phyloP scores from a whole-genome alignment of 495 filamentous ascomycete species.

The Ramalina intermedia region DNA sequence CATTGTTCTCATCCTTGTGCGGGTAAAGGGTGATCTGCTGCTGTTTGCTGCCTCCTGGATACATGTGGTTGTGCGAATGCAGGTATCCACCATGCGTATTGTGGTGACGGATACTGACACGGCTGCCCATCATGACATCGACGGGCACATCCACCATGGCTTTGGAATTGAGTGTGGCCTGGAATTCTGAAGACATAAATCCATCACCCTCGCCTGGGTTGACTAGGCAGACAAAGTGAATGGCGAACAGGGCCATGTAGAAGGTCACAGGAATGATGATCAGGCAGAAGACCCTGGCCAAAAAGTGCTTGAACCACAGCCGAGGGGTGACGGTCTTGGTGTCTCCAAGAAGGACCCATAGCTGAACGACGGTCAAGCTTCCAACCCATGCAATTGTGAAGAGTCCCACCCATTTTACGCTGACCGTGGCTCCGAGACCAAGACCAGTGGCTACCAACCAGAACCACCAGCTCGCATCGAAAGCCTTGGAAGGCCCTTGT shows the following conservation, averaged over 20 bases:
- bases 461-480: constrained; percentile 89
- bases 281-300: constrained; percentile 80
- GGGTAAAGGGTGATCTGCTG: constrained; percentile 97
- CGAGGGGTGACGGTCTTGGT: constrained; percentile 70
- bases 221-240: constrained; percentile 82
- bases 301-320: constrained; percentile 87
- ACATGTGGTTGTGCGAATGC: constrained; percentile 95
- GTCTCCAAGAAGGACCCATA: constrained; percentile 91
- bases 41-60: constrained; percentile 91
- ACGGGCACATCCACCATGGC: constrained; percentile 88
- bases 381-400: constrained; percentile 99
- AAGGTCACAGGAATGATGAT: constrained; percentile 81
- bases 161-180: constrained; percentile 92
- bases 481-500: constrained; percentile 73
- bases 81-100: constrained; percentile 97
- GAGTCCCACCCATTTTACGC: constrained; percentile 96
- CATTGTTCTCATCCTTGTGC: constrained; percentile 97
- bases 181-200: constrained; percentile 99
- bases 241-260: constrained; percentile 90
- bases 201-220: constrained; percentile 97
- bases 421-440: constrained; percentile 77
- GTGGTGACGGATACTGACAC: constrained; percentile 72
- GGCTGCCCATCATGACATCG: constrained; percentile 79
- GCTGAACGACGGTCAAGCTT: constrained; percentile 72
- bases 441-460: constrained; percentile 84